A percentile compares a stretch with the other conserved stretches of the same genome.
Conservation (phyloP, 2,329 filamentous ascomycete genomes). For the Drechslerella stenobrocha region DNA sequence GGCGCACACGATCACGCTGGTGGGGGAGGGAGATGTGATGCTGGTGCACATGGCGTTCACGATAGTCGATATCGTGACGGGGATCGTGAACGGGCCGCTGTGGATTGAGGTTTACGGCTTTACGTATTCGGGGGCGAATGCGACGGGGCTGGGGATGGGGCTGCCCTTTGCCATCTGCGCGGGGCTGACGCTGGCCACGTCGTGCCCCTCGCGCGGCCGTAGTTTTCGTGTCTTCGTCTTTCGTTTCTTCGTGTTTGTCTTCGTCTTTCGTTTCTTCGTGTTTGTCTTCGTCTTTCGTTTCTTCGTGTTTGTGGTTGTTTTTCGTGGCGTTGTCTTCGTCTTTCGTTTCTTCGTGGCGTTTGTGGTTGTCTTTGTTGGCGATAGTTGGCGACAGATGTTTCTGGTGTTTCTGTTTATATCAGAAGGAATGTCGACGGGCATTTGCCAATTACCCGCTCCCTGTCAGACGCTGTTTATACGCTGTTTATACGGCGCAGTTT, state of each 20-base stretch:
- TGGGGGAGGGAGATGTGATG: conserved; percentile 38
- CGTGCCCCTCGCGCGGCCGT: conserved; percentile 25
- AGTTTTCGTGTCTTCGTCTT: background rate
- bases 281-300: too few relatives aligned
- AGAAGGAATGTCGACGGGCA: too few relatives aligned
- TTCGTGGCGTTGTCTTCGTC: background rate
- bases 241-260: background rate
- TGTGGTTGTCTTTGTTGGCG: too few relatives aligned
- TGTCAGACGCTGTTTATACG: too few relatives aligned
- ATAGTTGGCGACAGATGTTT: too few relatives aligned
- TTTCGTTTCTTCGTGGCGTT: background rate
- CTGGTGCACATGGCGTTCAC: conserved; percentile 43
- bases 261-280: background rate
- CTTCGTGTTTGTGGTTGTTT: background rate
- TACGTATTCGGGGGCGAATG: conserved; percentile 40
- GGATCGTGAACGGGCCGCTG: conserved; percentile 40
- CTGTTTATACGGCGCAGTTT: too few relatives aligned
- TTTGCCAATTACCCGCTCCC: too few relatives aligned
- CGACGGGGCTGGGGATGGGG: conserved; percentile 41
- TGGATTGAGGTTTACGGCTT: conserved; percentile 45
- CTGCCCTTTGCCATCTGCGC: conserved; percentile 38
- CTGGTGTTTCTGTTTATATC: too few relatives aligned
- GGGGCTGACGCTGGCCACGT: conserved; percentile 19
- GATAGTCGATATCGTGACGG: conserved; percentile 41
- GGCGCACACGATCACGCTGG: conserved; percentile 24